A percentile compares a stretch with the other conserved stretches of the same genome.
phyloP scores from a whole-genome alignment of 2,329 filamentous ascomycete species.

The Neofusicoccum sp. region DNA sequence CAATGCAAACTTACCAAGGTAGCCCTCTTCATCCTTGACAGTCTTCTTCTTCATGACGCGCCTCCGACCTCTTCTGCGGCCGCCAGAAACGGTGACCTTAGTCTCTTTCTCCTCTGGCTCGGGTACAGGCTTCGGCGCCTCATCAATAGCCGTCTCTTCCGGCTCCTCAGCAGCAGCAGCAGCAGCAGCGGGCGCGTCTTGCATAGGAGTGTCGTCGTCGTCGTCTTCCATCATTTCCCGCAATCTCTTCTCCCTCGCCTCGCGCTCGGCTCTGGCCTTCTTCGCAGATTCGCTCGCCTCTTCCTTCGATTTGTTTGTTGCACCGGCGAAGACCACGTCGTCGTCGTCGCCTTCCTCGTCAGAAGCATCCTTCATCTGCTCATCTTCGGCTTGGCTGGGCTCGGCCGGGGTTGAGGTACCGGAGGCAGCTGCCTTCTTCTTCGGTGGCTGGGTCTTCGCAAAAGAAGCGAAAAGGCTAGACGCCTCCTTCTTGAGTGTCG shows the following conservation, averaged over 20 bases:
- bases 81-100: slow-evolving; percentile 56
- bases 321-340: slow-evolving; percentile 34
- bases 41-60: slow-evolving; percentile 86
- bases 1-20: slow-evolving; percentile 50
- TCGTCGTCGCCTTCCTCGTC: slow-evolving; percentile 29
- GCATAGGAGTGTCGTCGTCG: slow-evolving; percentile 53
- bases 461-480: slow-evolving; percentile 77
- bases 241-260: slow-evolving; percentile 43
- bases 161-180: slow-evolving; percentile 32
- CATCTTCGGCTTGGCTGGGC: slow-evolving; percentile 46
- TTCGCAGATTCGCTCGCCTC: slow-evolving; percentile 23
- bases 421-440: slow-evolving; percentile 37
- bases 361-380: slow-evolving; percentile 48
- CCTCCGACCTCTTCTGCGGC: slow-evolving; percentile 71
- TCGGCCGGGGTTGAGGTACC: slow-evolving; percentile 40
- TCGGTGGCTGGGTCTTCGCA: slow-evolving; percentile 66
- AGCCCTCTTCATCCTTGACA: slow-evolving; percentile 83
- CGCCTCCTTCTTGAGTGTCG: slow-evolving; percentile 57
- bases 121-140: slow-evolving; percentile 20
- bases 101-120: slow-evolving; percentile 26
- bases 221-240: slow-evolving; percentile 73
- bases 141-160: slow-evolving; percentile 22
- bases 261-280: slow-evolving; percentile 58
- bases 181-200: slow-evolving; percentile 51
- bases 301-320: slow-evolving; percentile 22